Base-by-base conservation (phyloP, 768 basidiomycete species). In the Pisolithus albus region DNA sequence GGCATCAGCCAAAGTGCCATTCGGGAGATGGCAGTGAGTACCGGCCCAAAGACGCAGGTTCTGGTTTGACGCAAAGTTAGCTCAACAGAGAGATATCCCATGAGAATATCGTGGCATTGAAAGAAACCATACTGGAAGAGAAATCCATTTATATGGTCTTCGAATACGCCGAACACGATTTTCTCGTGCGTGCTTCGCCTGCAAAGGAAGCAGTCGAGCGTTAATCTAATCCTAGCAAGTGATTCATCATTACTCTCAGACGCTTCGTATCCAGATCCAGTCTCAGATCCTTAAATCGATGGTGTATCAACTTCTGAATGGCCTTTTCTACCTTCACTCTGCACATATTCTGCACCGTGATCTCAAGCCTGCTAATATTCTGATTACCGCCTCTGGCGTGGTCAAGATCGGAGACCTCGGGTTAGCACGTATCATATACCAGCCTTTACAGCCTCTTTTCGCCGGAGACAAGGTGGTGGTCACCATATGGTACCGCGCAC, bases 91-190 rank as follows among this genome's bases (percentile, higher is more conserved):
- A 95, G 63, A 88, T 93, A 34, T 75, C 80, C 50, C 92, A 95
- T 64, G 88, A 90, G 66, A 97, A 99, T 60, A 73, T 99, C 1
- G 91, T 92, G 8, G 81, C 91, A 0, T 78, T 99, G 38, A 82
- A 87, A 59, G 95, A 98, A 65, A 95, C 97, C 38, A 93, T 99
- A 50, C 72, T 99, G 24, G 95, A 99, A 64, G 96, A 98, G 58
- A 97, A 97, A 68, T 92, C 92, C 1, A 98, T 99, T 56, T 96
- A 93, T 67, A 97, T 99, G 92, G 93, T 98, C 13, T 98, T 99
- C 58, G 95, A 98, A 59, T 99, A 96, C 60, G 95, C 95, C 6
- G 96, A 98, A 62, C 96, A 99, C 62, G 96, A 99, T 69, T 97
- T 98, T 64, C 77, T 98, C 45, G 94, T 92, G 55, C 53, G 89